Evolutionary conservation across 306 rosid genomes (phyloP).

Genomic region (Cucurbita moschata): DNA sequence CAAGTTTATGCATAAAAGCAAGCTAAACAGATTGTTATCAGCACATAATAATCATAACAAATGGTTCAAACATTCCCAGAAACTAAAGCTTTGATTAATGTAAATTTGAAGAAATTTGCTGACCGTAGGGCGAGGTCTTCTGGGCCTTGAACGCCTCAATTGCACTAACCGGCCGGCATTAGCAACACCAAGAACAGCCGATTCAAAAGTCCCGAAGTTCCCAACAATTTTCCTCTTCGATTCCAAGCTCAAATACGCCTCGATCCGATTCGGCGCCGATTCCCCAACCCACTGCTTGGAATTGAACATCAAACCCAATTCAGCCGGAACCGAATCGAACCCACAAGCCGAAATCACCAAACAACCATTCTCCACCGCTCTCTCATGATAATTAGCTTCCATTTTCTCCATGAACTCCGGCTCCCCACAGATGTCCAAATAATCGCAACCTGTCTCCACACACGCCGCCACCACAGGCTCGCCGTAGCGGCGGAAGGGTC

Average conservation of each 20-base stretch:
- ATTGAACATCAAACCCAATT: conserved; percentile 61
- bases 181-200: conserved; percentile 63
- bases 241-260: conserved; percentile 54
- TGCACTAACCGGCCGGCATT: conserved; percentile 42
- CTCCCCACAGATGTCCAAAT: conserved; percentile 80
- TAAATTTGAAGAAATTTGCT: not conserved
- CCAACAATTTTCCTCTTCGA: conserved; percentile 55
- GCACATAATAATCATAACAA: not conserved
- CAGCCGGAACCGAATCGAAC: conserved; percentile 88
- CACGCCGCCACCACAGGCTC: conserved; percentile 68
- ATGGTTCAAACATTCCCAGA: not conserved
- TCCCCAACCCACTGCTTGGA: conserved; percentile 50
- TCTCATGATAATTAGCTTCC: conserved; percentile 33
- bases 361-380: conserved; percentile 29
- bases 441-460: conserved; percentile 51
- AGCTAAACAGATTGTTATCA: not conserved
- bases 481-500: conserved; percentile 81
- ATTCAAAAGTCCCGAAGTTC: conserved; percentile 58
- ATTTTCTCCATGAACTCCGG: conserved; percentile 76
- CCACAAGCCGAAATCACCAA: conserved; percentile 81
- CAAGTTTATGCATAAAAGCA: not conserved
- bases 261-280: conserved; percentile 40
- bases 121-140: conserved; percentile 56
- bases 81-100: not conserved
- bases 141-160: conserved; percentile 59